Evolutionary conservation across 345 rosid genomes (phyloP), one percentile per base, ranked within the genome.

Genomic region (Brassica rapa): DNA sequence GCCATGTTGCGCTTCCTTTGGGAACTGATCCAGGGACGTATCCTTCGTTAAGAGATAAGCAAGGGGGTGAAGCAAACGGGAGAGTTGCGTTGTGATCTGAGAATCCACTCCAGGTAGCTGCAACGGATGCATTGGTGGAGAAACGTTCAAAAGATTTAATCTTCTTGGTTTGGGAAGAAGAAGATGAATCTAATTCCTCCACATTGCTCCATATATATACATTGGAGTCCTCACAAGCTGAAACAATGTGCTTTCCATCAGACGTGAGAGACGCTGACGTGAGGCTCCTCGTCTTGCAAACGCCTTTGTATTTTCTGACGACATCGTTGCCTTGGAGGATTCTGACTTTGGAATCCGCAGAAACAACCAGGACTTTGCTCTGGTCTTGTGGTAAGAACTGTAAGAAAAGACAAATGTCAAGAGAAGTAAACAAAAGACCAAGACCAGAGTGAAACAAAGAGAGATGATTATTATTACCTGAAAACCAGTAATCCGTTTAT

Each of bases 341-440:
- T 86, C 91, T 88, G 73, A 92, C 89, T 87, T 87, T 93, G 2
- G 94, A 88, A 87, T 90, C 98, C 7, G 96, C 91, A 27, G 86
- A 94, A 62, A 91, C 88, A 73, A 94, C 94, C 84, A 94, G 81
- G 66, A 94, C 85, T 85, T 85, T 94, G 84, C 87, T 86, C 8
- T 86, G 82, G 63, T 94, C 96, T 69, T 86, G 85, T 0, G 93
- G 96, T 75, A 81, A 89, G 51, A 86, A 92, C 98, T 94, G 90
- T 53, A 23, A 27, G 41, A 66, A 67, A 5, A 55, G 6, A 63
- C 11, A 25, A 27, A 35, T 67, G 66, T 72, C 19, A 76, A 72
- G 19, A 73, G 39, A 70, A n/a, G 14, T 46, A n/a, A 55, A 56
- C 35, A 69, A 32, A 57, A 30, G 6, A 62, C 19, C 73, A 66